Conservation (phyloP, 176 grass and related monocot species). For the Paspalum vaginatum region DNA sequence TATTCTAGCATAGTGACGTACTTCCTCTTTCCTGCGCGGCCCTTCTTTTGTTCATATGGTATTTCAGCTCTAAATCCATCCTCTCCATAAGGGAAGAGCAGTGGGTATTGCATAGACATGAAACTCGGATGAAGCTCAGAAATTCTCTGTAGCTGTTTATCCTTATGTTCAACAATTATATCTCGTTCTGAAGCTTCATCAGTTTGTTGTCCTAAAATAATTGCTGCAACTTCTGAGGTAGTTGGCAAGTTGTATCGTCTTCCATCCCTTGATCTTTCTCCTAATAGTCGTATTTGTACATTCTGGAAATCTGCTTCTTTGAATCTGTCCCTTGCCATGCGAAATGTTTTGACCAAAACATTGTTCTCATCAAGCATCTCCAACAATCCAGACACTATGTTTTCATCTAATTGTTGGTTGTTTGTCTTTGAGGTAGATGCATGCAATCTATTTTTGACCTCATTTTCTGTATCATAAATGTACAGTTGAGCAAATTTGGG, state of each 20-base stretch:
- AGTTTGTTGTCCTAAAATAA: not conserved
- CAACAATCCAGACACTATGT: not conserved
- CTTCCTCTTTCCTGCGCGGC: not conserved
- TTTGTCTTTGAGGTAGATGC: not conserved
- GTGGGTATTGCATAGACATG: conserved; percentile 44
- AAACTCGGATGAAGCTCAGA: conserved; percentile 28
- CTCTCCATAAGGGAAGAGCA: conserved; percentile 8
- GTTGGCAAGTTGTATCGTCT: conserved; percentile 28
- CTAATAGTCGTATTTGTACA: conserved; percentile 5
- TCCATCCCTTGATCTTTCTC: conserved; percentile 6
- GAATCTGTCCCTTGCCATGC: conserved; percentile 31
- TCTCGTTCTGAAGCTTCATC: not conserved
- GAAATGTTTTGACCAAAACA: conserved; percentile 31
- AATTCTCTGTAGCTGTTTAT: conserved; percentile 18
- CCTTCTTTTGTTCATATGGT: not conserved
- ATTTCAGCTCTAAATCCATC: conserved; percentile 15
- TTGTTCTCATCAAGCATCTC: conserved; percentile 41
- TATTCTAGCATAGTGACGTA: conserved; percentile 38
- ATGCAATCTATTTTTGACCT: conserved; percentile 22
- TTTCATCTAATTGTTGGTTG: not conserved
- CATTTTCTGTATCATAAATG: conserved; percentile 40
- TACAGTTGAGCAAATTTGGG: conserved; percentile 30
- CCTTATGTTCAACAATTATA: conserved; percentile 39
- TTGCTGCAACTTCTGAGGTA: not conserved
- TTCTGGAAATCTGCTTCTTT: not conserved